Percentiles rank a stretch among this genome's conserved stretches.
These are phyloP conservation scores for Fusarium caatingaense DNA, from an alignment of 2,329 filamentous ascomycete species.

Conservation along the genomic window DNA sequence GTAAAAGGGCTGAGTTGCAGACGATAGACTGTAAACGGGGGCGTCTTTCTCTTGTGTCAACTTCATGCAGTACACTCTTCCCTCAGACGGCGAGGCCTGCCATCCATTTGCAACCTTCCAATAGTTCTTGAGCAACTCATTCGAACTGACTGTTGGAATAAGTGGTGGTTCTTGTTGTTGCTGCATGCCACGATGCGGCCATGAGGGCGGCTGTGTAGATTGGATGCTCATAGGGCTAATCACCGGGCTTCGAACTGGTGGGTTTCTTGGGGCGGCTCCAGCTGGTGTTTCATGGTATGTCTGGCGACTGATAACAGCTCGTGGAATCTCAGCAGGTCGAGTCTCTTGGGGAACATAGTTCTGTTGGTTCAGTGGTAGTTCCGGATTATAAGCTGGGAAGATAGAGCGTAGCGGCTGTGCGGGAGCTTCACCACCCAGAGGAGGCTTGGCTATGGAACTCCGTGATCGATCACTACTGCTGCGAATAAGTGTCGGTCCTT, in stretches of 20 bases:
- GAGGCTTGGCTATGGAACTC: conserved; percentile 68
- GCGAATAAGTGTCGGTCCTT: conserved; percentile 59
- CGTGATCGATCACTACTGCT: conserved; percentile 62
- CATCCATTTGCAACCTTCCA: conserved; percentile 79
- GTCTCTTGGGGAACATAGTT: conserved; percentile 76
- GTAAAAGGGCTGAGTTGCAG: conserved; percentile 72
- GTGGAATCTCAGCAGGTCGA: conserved; percentile 72
- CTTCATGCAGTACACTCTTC: conserved; percentile 68
- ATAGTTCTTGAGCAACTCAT: conserved; percentile 70
- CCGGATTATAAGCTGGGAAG: conserved; percentile 79
- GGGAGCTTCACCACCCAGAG: conserved; percentile 53
- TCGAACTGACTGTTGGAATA: conserved; percentile 64
- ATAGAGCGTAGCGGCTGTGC: conserved; percentile 71
- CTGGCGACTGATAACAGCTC: conserved; percentile 72
- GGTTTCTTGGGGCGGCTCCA: conserved; percentile 15
- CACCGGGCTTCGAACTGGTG: conserved; percentile 38
- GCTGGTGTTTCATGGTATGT: conserved; percentile 59
- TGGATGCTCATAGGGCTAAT: conserved; percentile 40
- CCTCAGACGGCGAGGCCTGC: conserved; percentile 70
- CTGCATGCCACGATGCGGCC: conserved; percentile 50
- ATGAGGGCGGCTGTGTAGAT: conserved; percentile 19
- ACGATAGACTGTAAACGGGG: conserved; percentile 75
- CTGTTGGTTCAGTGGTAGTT: conserved; percentile 73
- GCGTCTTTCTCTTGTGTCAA: conserved; percentile 68
- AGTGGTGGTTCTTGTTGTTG: conserved; percentile 54